A percentile compares a stretch with the other conserved stretches of the same genome.
Conservation (phyloP, 208 protist genomes). For the Trypanosoma avium region DNA sequence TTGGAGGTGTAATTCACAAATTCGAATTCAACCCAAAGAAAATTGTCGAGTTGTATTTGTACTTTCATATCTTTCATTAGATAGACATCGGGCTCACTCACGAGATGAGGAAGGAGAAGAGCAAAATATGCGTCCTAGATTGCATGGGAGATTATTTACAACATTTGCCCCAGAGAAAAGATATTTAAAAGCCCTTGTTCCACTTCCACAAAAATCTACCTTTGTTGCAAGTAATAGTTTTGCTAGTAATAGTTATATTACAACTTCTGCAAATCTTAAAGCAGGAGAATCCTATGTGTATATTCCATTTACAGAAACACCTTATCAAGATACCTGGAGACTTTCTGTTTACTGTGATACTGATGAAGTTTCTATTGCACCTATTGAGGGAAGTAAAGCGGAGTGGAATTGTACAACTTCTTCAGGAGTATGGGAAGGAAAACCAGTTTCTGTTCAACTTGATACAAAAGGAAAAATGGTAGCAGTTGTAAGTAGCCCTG, state of each 20-base stretch:
- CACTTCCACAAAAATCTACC: slow-evolving; percentile 81
- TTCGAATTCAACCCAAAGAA: slow-evolving; percentile 56
- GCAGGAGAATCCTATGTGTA: slow-evolving; percentile 76
- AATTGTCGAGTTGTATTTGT: slow-evolving; percentile 82
- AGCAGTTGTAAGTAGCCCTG: slow-evolving; percentile 66
- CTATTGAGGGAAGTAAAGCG: slow-evolving; percentile 36
- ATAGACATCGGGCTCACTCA: slow-evolving; percentile 52
- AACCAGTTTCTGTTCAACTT: slow-evolving; percentile 47
- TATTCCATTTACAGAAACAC: slow-evolving; percentile 86
- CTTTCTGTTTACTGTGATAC: slow-evolving; percentile 89
- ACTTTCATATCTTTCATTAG: slow-evolving; percentile 81
- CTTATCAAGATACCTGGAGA: slow-evolving; percentile 73
- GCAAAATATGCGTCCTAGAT: slow-evolving; percentile 67
- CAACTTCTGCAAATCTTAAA: slow-evolving; percentile 63
- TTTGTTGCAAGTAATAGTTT: slow-evolving; percentile 88
- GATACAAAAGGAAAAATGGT: slow-evolving; percentile 60
- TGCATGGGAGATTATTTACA: slow-evolving; percentile 88
- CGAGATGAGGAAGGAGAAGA: slow-evolving; percentile 76
- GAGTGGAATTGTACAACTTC: slow-evolving; percentile 77
- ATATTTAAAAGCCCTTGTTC: slow-evolving; percentile 85
- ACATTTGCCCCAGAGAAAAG: slow-evolving; percentile 77
- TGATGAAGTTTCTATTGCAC: slow-evolving; percentile 64
- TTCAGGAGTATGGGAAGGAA: slow-evolving; percentile 55
- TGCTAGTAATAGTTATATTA: slow-evolving; percentile 88
- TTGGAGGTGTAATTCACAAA: slow-evolving; percentile 90